Evolutionary conservation across 768 basidiomycete genomes (phyloP).

Genomic region (Lepiota brunneoincarnata): DNA sequence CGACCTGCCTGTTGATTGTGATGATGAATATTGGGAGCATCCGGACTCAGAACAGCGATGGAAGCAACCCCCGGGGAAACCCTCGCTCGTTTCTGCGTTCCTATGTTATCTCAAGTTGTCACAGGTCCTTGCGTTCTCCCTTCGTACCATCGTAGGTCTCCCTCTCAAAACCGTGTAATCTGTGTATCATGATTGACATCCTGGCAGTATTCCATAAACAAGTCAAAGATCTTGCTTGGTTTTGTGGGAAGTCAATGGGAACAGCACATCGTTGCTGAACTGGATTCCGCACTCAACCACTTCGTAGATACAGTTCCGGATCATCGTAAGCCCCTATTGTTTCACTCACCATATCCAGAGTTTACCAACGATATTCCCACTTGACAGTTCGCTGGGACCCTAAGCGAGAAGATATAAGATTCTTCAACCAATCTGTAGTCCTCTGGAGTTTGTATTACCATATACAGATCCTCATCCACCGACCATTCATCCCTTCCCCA

Average conservation of each 20-base stretch:
- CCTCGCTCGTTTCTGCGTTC: constrained; percentile 56
- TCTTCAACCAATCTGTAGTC: constrained; percentile 61
- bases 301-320: constrained; percentile 70
- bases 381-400: constrained; percentile 53
- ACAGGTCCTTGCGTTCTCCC: constrained; percentile 59
- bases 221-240: constrained; percentile 62
- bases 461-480: constrained; percentile 71
- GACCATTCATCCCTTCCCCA: constrained; percentile 70
- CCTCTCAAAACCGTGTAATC: neutral
- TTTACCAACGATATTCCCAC: neutral
- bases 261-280: constrained; percentile 62
- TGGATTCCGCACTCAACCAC: constrained; percentile 69
- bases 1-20: constrained; percentile 62
- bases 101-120: constrained; percentile 54
- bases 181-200: neutral
- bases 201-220: constrained; percentile 81
- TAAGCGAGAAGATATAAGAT: constrained; percentile 35
- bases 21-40: constrained; percentile 75
- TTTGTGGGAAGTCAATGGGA: constrained; percentile 66
- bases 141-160: constrained; percentile 59
- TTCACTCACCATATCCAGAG: neutral
- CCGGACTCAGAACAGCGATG: constrained; percentile 57
- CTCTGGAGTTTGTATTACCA: constrained; percentile 53
- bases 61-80: constrained; percentile 66
- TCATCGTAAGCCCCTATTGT: constrained; percentile 37